phyloP scores from a whole-genome alignment of 345 rosid genomes.

The Euclidium syriacum region DNA sequence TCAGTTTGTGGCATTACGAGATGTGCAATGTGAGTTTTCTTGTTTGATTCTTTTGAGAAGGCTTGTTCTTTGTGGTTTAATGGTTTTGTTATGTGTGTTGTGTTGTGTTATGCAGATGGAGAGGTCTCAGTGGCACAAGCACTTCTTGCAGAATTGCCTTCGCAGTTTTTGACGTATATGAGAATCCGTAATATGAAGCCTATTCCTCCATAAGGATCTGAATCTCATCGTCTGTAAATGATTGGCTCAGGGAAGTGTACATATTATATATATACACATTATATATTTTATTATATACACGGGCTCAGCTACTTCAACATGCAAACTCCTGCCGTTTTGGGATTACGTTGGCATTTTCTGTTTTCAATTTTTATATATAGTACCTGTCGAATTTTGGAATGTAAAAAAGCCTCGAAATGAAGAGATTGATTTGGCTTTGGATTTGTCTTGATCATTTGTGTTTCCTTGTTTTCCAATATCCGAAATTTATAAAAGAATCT shows the following conservation, averaged over 20 bases:
- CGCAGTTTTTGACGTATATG: slow-evolving; percentile 79
- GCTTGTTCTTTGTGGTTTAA: neutral
- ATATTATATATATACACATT: neutral
- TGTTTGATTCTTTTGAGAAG: neutral
- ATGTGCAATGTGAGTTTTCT: slow-evolving; percentile 63
- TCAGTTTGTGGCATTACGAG: slow-evolving; percentile 82
- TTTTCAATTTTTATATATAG: neutral
- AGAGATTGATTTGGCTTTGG: neutral
- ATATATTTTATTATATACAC: slow-evolving; percentile 6
- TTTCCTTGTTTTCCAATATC: neutral
- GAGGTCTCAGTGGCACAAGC: slow-evolving; percentile 68
- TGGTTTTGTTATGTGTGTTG: neutral
- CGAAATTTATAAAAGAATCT: neutral
- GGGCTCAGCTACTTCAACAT: neutral
- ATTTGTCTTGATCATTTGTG: neutral
- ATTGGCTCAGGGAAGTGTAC: neutral
- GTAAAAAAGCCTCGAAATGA: slow-evolving; percentile 6
- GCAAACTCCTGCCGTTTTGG: neutral
- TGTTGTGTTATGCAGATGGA: slow-evolving; percentile 52
- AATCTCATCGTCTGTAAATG: neutral
- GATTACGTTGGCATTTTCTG: neutral
- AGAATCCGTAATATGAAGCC: slow-evolving; percentile 65
- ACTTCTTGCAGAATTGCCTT: slow-evolving; percentile 80
- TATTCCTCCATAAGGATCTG: slow-evolving; percentile 2
- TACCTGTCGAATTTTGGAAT: neutral